Conservation (phyloP, 768 basidiomycete species). For the Phanerodontia chrysosporium region DNA sequence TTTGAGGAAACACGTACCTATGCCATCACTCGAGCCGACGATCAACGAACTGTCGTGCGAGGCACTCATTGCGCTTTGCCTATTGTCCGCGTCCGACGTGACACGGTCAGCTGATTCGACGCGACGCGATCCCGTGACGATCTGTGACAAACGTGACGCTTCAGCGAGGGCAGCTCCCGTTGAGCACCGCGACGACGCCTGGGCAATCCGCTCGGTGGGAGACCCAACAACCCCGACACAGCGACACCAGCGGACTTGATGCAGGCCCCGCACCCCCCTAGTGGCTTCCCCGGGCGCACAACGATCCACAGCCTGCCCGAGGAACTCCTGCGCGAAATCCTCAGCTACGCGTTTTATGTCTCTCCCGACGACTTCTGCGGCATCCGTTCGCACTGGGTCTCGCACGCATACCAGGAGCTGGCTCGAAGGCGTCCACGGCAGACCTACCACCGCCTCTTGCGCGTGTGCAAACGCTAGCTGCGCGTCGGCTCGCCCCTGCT, state of each 20-base stretch:
- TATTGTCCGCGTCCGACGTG: no score
- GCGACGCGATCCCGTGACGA: not conserved
- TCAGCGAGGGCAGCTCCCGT: not conserved
- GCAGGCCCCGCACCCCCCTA: not conserved
- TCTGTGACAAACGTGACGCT: not conserved
- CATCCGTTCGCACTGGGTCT: not conserved
- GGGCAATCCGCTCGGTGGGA: no score
- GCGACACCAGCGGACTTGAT: not conserved
- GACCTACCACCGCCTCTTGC: not conserved
- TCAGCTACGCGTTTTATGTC: not conserved
- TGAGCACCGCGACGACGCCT: no score
- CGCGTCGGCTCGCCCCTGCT: not conserved
- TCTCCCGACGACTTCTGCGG: not conserved
- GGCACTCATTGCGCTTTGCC: no score
- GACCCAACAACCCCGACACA: no score
- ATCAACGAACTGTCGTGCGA: no score
- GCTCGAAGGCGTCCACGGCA: not conserved
- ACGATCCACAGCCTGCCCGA: not conserved
- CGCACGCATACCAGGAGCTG: not conserved
- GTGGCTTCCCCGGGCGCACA: no score
- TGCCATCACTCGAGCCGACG: no score
- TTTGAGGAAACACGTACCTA: no score
- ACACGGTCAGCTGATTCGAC: no score
- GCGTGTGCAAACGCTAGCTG: conserved; percentile 8
- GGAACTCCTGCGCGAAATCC: not conserved